Evolutionary conservation across 1,284 basidiomycete genomes (phyloP), one percentile per base, ranked within the genome.

Genomic region (Tylopilus sp.): DNA sequence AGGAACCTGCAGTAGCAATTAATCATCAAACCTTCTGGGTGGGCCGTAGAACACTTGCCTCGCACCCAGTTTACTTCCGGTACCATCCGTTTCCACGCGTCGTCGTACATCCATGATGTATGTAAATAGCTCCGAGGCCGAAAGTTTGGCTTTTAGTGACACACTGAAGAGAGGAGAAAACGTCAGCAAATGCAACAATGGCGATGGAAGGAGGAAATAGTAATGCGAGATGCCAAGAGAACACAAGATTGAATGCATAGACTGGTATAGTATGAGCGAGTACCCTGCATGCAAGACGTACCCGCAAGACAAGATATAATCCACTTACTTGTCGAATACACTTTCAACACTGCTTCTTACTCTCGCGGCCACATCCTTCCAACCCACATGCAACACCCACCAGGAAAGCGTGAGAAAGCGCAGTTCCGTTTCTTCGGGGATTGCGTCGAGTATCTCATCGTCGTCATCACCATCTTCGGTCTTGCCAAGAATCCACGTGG

Each of bases 311-410:
- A 4, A 38, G n/a, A 25, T 6, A 35, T 50, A 4, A 23, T 13
- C 3, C 6, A 74, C 82, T 55, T 55, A 91, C 90, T 79, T 79
- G 51, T 87, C 82, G 53, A 95, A 86, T 0, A 87, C 85, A 46
- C 86, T 85, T 60, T 92, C 85, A 0, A 93, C 89, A 0, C 82
- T 87, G 37, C 76, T 70, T 54, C 82, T 69, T 1, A 93, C 86
- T 19, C 86, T 72, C 55, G 85, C 82, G 1, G 82, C 82, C 0
- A 95, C 76, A 47, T 86, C 82, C 58, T 86, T 86, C 90, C 92
- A 95, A 0, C 93, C 92, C 4, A 89, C 84, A 59, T 96, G 86
- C 47, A 96, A 64, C 41, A 95, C 76, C 90, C 92, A 95, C 89
- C 92, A 96, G 44, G 83, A 89, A 54, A 94, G 79, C 0, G 89